Evolutionary conservation across 257 asterid genomes (phyloP).

Genomic region (Solanum sejunctum): DNA sequence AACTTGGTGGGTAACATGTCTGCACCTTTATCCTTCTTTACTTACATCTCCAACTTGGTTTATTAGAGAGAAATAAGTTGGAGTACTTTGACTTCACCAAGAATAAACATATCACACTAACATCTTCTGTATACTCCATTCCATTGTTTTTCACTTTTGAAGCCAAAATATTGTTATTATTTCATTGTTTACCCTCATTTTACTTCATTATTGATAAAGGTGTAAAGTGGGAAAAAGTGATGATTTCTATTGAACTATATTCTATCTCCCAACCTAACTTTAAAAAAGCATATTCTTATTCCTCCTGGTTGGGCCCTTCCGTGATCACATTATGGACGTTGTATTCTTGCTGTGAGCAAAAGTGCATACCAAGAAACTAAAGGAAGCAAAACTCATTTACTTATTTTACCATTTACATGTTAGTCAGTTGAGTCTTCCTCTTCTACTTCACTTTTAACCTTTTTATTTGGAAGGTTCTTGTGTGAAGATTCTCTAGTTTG

Average conservation of each 20-base stretch:
- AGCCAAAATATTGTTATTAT: neutral
- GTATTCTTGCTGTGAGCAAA: neutral
- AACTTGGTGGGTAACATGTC: neutral
- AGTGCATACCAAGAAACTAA: neutral
- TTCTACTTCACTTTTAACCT: neutral
- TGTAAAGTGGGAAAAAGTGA: neutral
- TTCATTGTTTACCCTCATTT: too few relatives aligned
- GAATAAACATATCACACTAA: too few relatives aligned
- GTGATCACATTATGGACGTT: neutral
- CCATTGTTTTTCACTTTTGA: too few relatives aligned
- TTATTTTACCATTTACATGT: neutral
- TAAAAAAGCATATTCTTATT: neutral
- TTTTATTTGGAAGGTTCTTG: neutral
- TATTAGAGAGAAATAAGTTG: too few relatives aligned
- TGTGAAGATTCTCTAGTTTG: neutral
- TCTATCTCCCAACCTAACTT: neutral
- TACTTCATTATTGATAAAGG: neutral
- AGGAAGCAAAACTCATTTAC: neutral
- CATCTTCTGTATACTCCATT: too few relatives aligned
- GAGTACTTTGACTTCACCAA: too few relatives aligned
- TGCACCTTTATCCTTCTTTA: neutral
- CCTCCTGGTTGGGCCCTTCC: neutral
- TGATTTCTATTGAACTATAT: neutral
- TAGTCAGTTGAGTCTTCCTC: neutral
- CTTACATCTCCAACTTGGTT: neutral